phyloP scores from a whole-genome alignment of 2,329 filamentous ascomycete species.

The Chaetomium sp. region DNA sequence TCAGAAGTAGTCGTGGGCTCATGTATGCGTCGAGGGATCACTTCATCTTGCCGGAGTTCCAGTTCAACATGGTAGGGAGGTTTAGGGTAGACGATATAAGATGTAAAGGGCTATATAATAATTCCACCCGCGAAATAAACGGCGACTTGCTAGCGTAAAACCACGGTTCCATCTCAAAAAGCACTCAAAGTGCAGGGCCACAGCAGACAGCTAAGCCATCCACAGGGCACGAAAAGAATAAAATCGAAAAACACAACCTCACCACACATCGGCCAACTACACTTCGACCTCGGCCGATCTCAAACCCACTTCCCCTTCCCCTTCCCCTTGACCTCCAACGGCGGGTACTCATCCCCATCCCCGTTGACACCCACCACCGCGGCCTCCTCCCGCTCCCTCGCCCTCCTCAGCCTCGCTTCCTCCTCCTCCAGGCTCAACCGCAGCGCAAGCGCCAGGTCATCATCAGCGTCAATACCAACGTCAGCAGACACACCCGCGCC shows the following conservation, averaged over 20 bases:
- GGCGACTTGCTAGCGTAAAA: not conserved
- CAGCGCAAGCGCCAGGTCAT: constrained; percentile 63
- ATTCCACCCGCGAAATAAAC: not conserved
- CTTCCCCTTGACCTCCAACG: constrained; percentile 41
- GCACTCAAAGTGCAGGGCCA: constrained; percentile 2
- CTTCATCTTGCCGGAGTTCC: not conserved
- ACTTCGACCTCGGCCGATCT: not conserved
- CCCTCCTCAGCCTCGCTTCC: constrained; percentile 40
- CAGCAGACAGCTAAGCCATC: constrained; percentile 5
- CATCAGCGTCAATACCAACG: constrained; percentile 44
- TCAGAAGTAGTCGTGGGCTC: not conserved
- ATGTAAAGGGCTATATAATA: not conserved
- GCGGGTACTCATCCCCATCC: constrained; percentile 39
- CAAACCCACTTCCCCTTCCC: constrained; percentile 40
- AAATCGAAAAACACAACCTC: not conserved
- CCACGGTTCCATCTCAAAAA: not conserved
- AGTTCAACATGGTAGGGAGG: not conserved
- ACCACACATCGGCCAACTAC: not conserved
- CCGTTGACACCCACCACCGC: constrained; percentile 22
- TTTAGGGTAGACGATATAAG: not conserved
- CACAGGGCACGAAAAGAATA: constrained; percentile 5
- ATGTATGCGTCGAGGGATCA: not conserved
- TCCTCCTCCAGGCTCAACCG: constrained; percentile 62
- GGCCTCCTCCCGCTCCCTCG: constrained; percentile 23
- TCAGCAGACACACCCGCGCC: constrained; percentile 3